These are phyloP conservation scores for bread wheat (Triticum aestivum) DNA, from an alignment of 176 grass and related monocot genomes.

Conservation along the genomic window IWGSC_CS_RefSeq_v2.1 NC_057807.1:406678756-406679255, in stretches of 20 bases:
- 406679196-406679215: not conserved
- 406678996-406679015: not conserved
- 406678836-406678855: not conserved
- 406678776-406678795: not conserved
- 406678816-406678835: not conserved
- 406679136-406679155: conserved; percentile 1
- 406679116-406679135: not conserved
- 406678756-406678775: not conserved
- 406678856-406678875: not conserved
- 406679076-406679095: not conserved
- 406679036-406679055: not conserved
- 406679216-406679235: not conserved
- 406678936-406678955: not conserved
- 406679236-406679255: not conserved
- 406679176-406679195: conserved; percentile 2
- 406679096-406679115: not conserved
- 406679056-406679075: not conserved
- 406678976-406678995: not conserved
- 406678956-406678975: not conserved
- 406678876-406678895: not conserved
- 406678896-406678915: not conserved
- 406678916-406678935: not conserved
- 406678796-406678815: not conserved
- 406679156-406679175: not conserved
- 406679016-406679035: not conserved